Evolutionary conservation across 495 filamentous ascomycete species (phyloP), one percentile per base, ranked within the genome.

Genomic region (Cenococcum geophilum): DNA sequence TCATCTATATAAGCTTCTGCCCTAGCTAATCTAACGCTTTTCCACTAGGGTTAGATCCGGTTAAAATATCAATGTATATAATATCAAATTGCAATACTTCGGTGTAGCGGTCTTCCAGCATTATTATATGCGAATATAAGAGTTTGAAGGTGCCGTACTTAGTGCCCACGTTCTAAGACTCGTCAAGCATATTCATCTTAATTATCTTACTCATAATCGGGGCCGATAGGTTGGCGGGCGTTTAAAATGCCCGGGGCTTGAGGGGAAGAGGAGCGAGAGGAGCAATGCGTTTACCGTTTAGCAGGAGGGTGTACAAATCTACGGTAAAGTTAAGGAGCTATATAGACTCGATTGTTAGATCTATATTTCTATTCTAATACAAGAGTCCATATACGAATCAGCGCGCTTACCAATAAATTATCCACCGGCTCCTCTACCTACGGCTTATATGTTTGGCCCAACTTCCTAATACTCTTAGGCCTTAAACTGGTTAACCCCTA

Each of bases 291-390:
- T 50, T 49, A 36, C 59, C 63, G 32, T 66, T 59, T 50, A 66
- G 55, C 47, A 59, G 47, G 16, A 66, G 59, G 34, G 20, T 18
- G 16, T 20, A 20, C n/a, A n/a, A 10, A 22, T 55, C 55, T 8
- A 66, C 51, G 3, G 64, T 62, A 42, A 66, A 62, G 32, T 66
- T 66, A 40, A 66, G 50, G 9, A 62, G 42, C 59, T 66, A 23
- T 20, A 5, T 14, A 34, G 20, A 43, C 40, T 54, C 20, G 47
- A 21, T 23, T 27, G n/a, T n/a, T 2, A n/a, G 25, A 27, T 32
- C 21, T 1, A 58, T 34, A n/a, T n/a, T n/a, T n/a, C n/a, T n/a
- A n/a, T n/a, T n/a, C n/a, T n/a, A n/a, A n/a, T n/a, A n/a, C 11
- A 14, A 14, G 12, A 1, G 11, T 14, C 14, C 4, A 20, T 10